Evolutionary conservation across 768 basidiomycete species (phyloP), one percentile per base, ranked within the genome.

Genomic region (Naganishia vaughanmartiniae): DNA sequence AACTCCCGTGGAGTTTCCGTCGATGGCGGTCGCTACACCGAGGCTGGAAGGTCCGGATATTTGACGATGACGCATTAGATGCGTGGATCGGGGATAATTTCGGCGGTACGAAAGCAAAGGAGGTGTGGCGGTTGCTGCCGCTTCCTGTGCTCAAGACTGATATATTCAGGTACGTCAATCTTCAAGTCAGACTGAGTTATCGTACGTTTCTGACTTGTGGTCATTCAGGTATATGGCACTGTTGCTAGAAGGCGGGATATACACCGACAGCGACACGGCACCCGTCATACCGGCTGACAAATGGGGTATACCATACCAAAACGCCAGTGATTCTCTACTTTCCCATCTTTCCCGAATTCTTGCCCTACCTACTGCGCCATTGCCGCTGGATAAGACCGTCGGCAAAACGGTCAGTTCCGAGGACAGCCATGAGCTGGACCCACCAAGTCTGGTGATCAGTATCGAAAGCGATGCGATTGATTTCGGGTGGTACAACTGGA

Each of bases 241-340:
- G 71, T 42, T 77, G 46, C 73, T 77, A 9, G 76, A 77, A 71
- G 76, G 76, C 26, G 76, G 76, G 4, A 77, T 77, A 21, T 77
- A 77, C 54, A 75, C 76, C 21, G 76, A 77, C 66, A 75, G 74
- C 68, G 70, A 71, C 33, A 71, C 56, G 0, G 70, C 55, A 30
- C 76, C 76, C 7, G 75, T 77, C 60, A 77, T 77, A 39, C 74
- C 73, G 55, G 75, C 74, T 21, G 76, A 77, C 36, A 39, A 56
- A 39, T 77, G 76, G 76, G 76, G 76, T 17, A 42, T 68, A 9
- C 76, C 76, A 15, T 72, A 77, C 60, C 70, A 73, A 17, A 55
- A 67, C 54, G 71, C 55, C 4, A 75, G 74, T 5, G 68, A 75
- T 26, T 73, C 76, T 6, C 56, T 74, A 0, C 69, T 77, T 14